Conservation (phyloP, 495 filamentous ascomycete genomes). For the Xylaria intraflava region DNA sequence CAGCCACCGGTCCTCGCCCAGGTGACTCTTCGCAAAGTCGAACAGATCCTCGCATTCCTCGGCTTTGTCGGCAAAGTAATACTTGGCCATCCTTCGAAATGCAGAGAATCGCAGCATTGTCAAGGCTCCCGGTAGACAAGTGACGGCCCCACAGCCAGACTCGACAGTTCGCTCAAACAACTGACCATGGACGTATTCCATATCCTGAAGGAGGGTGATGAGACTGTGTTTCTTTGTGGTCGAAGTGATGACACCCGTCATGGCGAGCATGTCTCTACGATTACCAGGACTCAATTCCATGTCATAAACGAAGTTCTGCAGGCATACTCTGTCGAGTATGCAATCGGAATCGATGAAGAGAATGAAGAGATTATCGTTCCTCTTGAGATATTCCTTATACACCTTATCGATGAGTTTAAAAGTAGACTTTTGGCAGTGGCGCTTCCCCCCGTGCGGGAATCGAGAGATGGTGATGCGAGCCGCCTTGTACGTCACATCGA, state of each 20-base stretch:
- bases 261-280: slow-evolving; percentile 88
- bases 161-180: slow-evolving; percentile 96
- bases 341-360: slow-evolving; percentile 99
- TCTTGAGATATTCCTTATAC: slow-evolving; percentile 80
- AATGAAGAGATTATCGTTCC: slow-evolving; percentile 89
- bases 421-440: slow-evolving; percentile 87
- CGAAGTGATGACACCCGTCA: slow-evolving; percentile 96
- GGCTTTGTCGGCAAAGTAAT: slow-evolving; percentile 97
- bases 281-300: slow-evolving; percentile 98
- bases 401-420: slow-evolving; percentile 94
- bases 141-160: slow-evolving; percentile 90
- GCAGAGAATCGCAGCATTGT: slow-evolving; percentile 96
- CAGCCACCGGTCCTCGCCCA: slow-evolving; percentile 95
- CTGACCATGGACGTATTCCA: slow-evolving; percentile 98
- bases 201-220: slow-evolving; percentile 90
- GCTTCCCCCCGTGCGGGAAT: slow-evolving; percentile 90
- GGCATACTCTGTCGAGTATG: slow-evolving; percentile 84
- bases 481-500: slow-evolving; percentile 78
- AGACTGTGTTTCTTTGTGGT: slow-evolving; percentile 85
- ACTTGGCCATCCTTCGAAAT: slow-evolving; percentile 94
- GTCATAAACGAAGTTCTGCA: slow-evolving; percentile 98
- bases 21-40: slow-evolving; percentile 90
- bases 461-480: slow-evolving; percentile 86
- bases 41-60: slow-evolving; percentile 96
- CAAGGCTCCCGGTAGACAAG: slow-evolving; percentile 88